A percentile compares a stretch with the other conserved stretches of the same genome.
These are phyloP conservation scores for Cryptococcus sp. DNA, from an alignment of 1,284 basidiomycete genomes.

Conservation along the genomic window DNA sequence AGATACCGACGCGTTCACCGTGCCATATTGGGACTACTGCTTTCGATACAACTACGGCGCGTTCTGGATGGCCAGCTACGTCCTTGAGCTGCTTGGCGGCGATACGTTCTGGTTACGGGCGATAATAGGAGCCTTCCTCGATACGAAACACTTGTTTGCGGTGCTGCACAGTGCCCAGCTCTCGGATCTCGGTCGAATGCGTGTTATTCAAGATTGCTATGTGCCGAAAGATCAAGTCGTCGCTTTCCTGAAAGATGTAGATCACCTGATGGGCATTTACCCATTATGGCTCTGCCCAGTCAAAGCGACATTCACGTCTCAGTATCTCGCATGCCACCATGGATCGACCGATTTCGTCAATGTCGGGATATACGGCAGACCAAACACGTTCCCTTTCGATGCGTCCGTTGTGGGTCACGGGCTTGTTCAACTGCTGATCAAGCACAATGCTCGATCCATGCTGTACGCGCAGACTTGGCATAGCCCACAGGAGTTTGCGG, in stretches of 20 bases:
- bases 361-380: slow-evolving; percentile 23
- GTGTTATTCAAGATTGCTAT: slow-evolving; percentile 21
- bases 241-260: slow-evolving; percentile 10
- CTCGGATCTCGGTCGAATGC: slow-evolving; percentile 19
- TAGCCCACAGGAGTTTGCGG: slow-evolving; percentile 10
- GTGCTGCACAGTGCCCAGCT: slow-evolving; percentile 14
- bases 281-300: slow-evolving; percentile 22
- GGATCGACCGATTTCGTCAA: slow-evolving; percentile 12
- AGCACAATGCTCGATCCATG: slow-evolving; percentile 14
- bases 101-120: slow-evolving; percentile 11
- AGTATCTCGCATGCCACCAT: slow-evolving; percentile 6
- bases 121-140: slow-evolving; percentile 12
- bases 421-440: slow-evolving; percentile 13
- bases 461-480: slow-evolving; percentile 23
- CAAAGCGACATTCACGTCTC: slow-evolving; percentile 6
- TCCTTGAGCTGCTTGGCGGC: slow-evolving; percentile 16
- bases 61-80: slow-evolving; percentile 25
- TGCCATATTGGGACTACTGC: slow-evolving; percentile 19
- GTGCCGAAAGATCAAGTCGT: slow-evolving; percentile 4
- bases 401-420: not conserved
- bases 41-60: slow-evolving; percentile 24
- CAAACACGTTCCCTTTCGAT: slow-evolving; percentile 17
- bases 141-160: slow-evolving; percentile 21
- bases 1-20: not conserved
- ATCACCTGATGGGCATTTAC: slow-evolving; percentile 14